Percentiles rank a stretch among this genome's conserved stretches.
These are phyloP conservation scores for Neurospora africana DNA, from an alignment of 495 filamentous ascomycete species.

Conservation along the genomic window DNA sequence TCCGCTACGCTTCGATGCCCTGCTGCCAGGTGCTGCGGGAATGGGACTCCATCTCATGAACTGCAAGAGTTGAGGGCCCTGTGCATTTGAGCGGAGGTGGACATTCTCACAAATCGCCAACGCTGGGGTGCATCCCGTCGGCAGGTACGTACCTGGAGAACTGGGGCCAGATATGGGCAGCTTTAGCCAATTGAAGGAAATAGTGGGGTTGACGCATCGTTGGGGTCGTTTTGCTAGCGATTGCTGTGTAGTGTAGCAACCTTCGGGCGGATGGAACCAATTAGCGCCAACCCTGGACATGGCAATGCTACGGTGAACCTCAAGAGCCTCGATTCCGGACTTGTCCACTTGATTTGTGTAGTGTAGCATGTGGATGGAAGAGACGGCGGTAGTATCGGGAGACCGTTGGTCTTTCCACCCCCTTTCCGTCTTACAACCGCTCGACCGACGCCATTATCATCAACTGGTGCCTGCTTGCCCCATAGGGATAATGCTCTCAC, in stretches of 20 bases:
- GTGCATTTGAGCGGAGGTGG: neutral
- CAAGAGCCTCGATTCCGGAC: constrained; percentile 1
- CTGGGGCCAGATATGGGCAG: neutral
- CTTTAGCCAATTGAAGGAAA: neutral
- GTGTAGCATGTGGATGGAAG: constrained; percentile 1
- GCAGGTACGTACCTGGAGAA: neutral
- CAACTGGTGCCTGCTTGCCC: neutral
- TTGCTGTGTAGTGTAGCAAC: constrained; percentile 1
- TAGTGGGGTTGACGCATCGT: neutral
- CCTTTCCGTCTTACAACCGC: neutral
- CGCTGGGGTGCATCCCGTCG: neutral
- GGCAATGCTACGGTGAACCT: neutral
- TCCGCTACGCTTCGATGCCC: neutral
- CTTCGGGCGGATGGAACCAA: constrained; percentile 23
- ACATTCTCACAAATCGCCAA: neutral
- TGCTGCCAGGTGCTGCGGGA: neutral
- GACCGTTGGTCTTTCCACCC: neutral
- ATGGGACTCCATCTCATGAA: neutral
- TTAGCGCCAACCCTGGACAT: constrained; percentile 4
- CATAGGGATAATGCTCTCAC: neutral
- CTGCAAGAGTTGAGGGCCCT: neutral
- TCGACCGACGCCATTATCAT: neutral
- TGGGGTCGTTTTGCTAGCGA: constrained; percentile 6
- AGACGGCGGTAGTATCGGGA: constrained; percentile 1
- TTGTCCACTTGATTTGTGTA: neutral